These are phyloP conservation scores for Raphidocelis subcapitata DNA, from an alignment of 139 green algal species.

Conservation along the genomic window DNA sequence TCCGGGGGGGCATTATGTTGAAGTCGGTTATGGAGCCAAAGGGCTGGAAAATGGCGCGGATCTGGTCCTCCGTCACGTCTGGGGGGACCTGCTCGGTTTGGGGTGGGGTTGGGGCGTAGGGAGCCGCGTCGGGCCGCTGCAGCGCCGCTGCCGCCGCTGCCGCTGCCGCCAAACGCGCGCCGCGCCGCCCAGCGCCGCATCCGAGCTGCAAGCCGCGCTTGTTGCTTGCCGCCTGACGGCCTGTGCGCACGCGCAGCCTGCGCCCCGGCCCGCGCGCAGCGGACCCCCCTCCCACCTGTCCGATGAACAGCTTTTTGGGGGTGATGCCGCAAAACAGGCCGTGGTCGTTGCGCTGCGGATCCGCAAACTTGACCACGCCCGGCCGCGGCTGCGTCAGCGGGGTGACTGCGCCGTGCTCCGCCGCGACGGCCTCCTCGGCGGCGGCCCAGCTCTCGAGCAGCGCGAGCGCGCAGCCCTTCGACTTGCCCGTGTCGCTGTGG, in stretches of 20 bases:
- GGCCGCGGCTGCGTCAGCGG: slow-evolving; percentile 34
- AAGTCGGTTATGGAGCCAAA: slow-evolving; percentile 77
- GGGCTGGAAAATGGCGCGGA: slow-evolving; percentile 67
- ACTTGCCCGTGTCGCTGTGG: slow-evolving; percentile 57
- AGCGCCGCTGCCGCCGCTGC: too few species aligned
- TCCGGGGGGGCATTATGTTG: slow-evolving; percentile 51
- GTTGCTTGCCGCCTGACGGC: too few species aligned
- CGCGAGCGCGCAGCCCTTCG: slow-evolving; percentile 83
- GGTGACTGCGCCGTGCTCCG: slow-evolving; percentile 63
- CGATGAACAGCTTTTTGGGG: slow-evolving; percentile 87
- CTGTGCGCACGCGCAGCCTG: too few species aligned
- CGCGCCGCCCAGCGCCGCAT: too few species aligned
- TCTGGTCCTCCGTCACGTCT: slow-evolving; percentile 53
- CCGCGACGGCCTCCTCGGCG: slow-evolving; percentile 70
- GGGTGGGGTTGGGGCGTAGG: too few species aligned
- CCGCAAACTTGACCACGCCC: slow-evolving; percentile 86
- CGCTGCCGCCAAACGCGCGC: too few species aligned
- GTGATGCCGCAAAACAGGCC: slow-evolving; percentile 63
- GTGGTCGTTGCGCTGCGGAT: slow-evolving; percentile 57
- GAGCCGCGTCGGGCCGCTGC: too few species aligned
- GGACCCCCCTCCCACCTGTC: slow-evolving; percentile 56
- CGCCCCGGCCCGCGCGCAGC: too few species aligned
- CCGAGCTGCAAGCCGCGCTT: too few species aligned
- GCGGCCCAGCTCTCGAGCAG: slow-evolving; percentile 61
- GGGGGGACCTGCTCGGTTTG: slow-evolving; percentile 60